Base-by-base conservation (phyloP, 2,329 filamentous ascomycete genomes). In the Aspergillus sp. region DNA sequence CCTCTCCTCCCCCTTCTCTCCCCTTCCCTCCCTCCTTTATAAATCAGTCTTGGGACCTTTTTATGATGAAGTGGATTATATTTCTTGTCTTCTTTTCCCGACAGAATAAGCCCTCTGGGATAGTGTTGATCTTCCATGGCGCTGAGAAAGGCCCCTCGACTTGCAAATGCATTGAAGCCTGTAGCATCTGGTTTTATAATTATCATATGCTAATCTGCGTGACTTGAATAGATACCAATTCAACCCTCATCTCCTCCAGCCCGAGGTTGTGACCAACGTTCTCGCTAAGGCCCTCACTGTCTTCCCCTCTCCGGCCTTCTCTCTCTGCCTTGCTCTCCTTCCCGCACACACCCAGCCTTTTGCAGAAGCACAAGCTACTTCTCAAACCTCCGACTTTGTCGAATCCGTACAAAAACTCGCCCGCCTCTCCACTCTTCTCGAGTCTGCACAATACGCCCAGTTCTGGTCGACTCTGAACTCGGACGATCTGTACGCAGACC, bases 201-300 rank as follows among this genome's bases (percentile, higher is more conserved):
- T 30, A 12, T 30, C 9, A 30, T 30, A 10, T 30, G 25, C 25
- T 30, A 30, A 30, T 12, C 9, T 30, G 25, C 25, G 3, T 30
- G 50, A 50, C 53, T 49, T 44, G 15, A 4, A 52, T 61, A 98
- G 93, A 57, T 98, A 98, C 81, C 94, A 98, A 77, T 95, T 98
- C 77, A 98, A 98, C 82, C 93, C 93, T 45, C 90, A 97, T 78
- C 88, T 95, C 61, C 84, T 90, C 67, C 91, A 93, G 77, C 88
- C 95, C 67, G 93, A 98, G 74, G 89, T 91, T 66, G 90, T 93
- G 72, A 97, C 93, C 79, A 97, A 97, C 81, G 87, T 97, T 75
- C 89, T 98, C 70, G 90, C 95, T 78, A 98, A 97, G 80, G 82
- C 90, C 59, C 84, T 98, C 68, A 95, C 91, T 60, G 88, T 95